Base-by-base conservation (phyloP, 2,329 filamentous ascomycete species). In the Nemania diffusa region DNA sequence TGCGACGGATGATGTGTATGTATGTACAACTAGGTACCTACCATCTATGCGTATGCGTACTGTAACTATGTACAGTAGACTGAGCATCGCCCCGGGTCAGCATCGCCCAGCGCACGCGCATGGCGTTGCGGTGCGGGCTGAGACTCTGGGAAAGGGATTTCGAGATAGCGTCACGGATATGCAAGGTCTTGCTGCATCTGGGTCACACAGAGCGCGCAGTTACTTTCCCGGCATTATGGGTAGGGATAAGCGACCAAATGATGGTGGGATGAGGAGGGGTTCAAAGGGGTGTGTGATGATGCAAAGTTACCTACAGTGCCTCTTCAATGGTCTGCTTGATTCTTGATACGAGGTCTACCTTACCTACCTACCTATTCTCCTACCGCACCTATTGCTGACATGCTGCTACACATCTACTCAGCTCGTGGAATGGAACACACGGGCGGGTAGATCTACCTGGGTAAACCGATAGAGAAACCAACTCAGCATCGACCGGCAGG, bases 161-260 rank as follows among this genome's bases (percentile, higher is more conserved):
- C 59, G 51, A 59, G 50, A 67, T 64, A 67, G 65, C 65, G 70
- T 70, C 50, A 65, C 70, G 69, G 71, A 69, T 69, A 73, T 72
- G 70, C 70, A 72, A 68, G 71, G 68, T 69, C 61, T 66, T 69
- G 68, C 67, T 71, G 71, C 71, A 72, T 71, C 57, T 67, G 26
- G 55, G 71, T 74, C 65, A 71, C 71, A 73, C 67, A 73, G 68
- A 65, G 68, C 64, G 64, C 64, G 44, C 70, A 64, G 61, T 62
- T 57, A 62, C 51, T 62, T 69, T 66, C 69, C 72, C 69, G 72
- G 71, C 69, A 65, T 70, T 72, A 71, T 75, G 73, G 74, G 72
- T 74, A 73, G 73, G 73, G 74, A 76, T 74, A 71, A 69, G 60
- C 65, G 65, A 67, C 29, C 40, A 20, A 27, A 53, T 63, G 57